Percentiles rank a stretch among this genome's conserved stretches.
Evolutionary conservation across 306 rosid genomes (phyloP).

Genomic region (Vigna trinervia): DNA sequence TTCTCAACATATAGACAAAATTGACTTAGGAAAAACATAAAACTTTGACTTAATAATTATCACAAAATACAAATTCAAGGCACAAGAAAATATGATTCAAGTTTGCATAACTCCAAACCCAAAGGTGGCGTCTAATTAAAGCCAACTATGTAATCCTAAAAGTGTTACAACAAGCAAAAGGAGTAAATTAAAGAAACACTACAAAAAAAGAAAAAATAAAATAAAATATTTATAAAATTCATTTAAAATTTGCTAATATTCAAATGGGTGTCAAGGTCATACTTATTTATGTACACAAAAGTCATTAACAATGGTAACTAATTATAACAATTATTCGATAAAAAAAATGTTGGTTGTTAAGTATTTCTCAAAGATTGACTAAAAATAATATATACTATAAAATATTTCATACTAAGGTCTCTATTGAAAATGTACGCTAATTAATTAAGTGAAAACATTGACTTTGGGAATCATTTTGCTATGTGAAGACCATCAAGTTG

Average conservation of each 20-base stretch:
- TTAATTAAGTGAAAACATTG: slow-evolving; percentile 42
- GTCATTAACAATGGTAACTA: neutral
- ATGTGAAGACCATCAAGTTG: slow-evolving; percentile 39
- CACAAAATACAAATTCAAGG: slow-evolving; percentile 20
- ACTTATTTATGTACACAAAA: neutral
- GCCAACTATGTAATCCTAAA: neutral
- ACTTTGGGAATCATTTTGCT: slow-evolving; percentile 36
- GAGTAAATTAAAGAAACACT: neutral
- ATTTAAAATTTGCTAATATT: neutral
- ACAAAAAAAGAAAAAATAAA: neutral
- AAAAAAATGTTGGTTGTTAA: neutral
- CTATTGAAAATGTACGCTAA: neutral
- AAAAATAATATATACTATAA: neutral
- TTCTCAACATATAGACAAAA: slow-evolving; percentile 42
- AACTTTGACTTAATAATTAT: neutral
- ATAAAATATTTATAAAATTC: neutral
- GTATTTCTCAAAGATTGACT: slow-evolving; percentile 1
- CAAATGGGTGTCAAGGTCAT: neutral
- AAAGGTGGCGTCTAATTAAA: slow-evolving; percentile 19
- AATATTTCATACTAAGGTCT: neutral
- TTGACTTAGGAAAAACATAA: slow-evolving; percentile 43
- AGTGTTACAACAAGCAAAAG: neutral
- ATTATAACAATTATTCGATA: neutral
- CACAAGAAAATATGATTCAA: slow-evolving; percentile 8
- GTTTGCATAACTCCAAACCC: slow-evolving; percentile 12